phyloP scores from a whole-genome alignment of 1,284 basidiomycete species.

The Coniferiporia weirii region DNA sequence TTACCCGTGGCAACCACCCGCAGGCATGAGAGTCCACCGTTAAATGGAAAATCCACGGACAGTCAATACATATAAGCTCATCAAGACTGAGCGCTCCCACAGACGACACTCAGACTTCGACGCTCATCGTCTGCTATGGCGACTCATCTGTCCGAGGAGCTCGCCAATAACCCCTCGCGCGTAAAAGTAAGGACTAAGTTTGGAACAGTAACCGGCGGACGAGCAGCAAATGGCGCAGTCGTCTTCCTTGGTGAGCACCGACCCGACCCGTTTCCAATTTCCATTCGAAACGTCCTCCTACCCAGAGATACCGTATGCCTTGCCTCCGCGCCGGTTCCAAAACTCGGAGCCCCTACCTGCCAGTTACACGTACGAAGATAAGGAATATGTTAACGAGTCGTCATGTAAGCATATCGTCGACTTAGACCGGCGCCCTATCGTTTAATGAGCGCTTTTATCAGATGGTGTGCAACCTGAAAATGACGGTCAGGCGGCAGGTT shows the following conservation, averaged over 20 bases:
- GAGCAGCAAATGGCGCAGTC: conserved; percentile 52
- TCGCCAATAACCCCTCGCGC: conserved; percentile 35
- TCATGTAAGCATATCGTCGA: conserved; percentile 38
- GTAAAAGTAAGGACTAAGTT: conserved; percentile 49
- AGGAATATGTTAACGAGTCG: conserved; percentile 57
- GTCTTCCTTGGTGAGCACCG: conserved; percentile 54
- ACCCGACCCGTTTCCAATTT: neutral
- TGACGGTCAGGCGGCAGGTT: conserved; percentile 56
- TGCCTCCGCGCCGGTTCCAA: conserved; percentile 56
- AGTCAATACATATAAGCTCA: neutral
- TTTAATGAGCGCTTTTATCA: conserved; percentile 24
- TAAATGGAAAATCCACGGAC: too few relatives aligned
- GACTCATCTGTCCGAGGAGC: conserved; percentile 44
- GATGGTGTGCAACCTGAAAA: conserved; percentile 58
- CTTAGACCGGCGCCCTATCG: neutral
- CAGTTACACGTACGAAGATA: conserved; percentile 47
- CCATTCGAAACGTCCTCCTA: neutral
- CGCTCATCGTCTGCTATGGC: neutral
- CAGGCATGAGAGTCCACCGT: too few relatives aligned
- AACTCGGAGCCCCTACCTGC: conserved; percentile 54
- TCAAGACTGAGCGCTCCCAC: neutral
- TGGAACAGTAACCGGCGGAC: conserved; percentile 52
- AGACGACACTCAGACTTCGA: neutral
- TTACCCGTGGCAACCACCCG: too few relatives aligned
- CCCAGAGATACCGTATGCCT: conserved; percentile 68